Evolutionary conservation across 192 early-diverging fungal genomes (phyloP).

Genomic region (Coemansia sp.): DNA sequence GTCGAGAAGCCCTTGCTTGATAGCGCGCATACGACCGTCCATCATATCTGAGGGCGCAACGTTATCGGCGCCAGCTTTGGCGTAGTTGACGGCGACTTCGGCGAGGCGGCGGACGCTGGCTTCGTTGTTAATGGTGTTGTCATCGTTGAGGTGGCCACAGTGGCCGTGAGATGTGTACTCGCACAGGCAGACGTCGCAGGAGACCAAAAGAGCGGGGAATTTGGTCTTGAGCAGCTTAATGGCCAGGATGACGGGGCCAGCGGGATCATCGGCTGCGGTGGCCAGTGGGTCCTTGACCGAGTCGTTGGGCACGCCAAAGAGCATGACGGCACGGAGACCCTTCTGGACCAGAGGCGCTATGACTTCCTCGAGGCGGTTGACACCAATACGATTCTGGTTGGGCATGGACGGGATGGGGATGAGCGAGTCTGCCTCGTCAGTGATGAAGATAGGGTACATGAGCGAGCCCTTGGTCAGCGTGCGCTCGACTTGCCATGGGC

Average conservation of each 20-base stretch:
- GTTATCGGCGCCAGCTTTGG: constrained; percentile 88
- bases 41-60: constrained; percentile 98
- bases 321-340: constrained; percentile 83
- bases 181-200: constrained; percentile 96
- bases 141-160: constrained; percentile 80
- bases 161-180: constrained; percentile 97
- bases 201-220: constrained; percentile 84
- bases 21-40: constrained; percentile 92
- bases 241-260: constrained; percentile 84
- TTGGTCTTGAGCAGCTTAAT: constrained; percentile 72
- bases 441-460: constrained; percentile 96
- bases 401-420: constrained; percentile 84
- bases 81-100: constrained; percentile 85
- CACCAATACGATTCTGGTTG: constrained; percentile 81
- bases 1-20: constrained; percentile 82
- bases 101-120: constrained; percentile 78
- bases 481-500: constrained; percentile 80
- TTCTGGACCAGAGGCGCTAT: constrained; percentile 85
- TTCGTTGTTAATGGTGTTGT: constrained; percentile 85
- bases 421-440: constrained; percentile 74
- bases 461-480: constrained; percentile 73
- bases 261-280: constrained; percentile 78
- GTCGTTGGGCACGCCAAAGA: constrained; percentile 91
- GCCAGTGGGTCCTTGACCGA: constrained; percentile 75
- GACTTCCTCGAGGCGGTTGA: constrained; percentile 74